Evolutionary conservation across 345 rosid genomes (phyloP).

Genomic region (Acer negundo): DNA sequence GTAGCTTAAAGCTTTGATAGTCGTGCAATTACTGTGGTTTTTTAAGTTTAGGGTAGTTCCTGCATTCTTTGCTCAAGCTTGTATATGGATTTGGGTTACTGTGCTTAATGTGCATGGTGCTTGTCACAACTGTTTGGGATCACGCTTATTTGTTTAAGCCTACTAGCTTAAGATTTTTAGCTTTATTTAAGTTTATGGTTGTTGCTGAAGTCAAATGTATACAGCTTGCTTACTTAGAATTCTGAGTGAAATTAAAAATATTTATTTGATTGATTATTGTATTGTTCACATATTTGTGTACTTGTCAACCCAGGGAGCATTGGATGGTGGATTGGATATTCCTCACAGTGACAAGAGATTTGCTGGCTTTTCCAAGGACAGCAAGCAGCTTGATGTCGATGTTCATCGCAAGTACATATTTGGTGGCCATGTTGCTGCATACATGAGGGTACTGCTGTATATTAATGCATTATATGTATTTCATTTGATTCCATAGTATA

Average conservation of each 20-base stretch:
- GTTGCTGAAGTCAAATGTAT: background rate
- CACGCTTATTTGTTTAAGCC: background rate
- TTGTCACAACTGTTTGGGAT: background rate
- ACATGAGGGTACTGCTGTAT: slow-evolving; percentile 60
- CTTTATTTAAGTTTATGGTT: background rate
- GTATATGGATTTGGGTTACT: background rate
- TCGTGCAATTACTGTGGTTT: background rate
- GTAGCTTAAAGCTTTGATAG: slow-evolving; percentile 23
- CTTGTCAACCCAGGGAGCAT: slow-evolving; percentile 58
- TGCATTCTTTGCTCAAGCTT: too few relatives aligned
- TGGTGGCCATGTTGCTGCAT: slow-evolving; percentile 81
- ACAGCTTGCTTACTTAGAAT: background rate
- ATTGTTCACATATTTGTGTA: background rate
- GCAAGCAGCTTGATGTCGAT: slow-evolving; percentile 79
- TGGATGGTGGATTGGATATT: slow-evolving; percentile 89
- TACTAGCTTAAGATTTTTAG: background rate
- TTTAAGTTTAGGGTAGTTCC: background rate
- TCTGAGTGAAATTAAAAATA: background rate
- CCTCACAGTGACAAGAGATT: slow-evolving; percentile 92
- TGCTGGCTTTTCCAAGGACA: slow-evolving; percentile 75
- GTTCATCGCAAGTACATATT: slow-evolving; percentile 76
- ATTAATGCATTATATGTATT: background rate
- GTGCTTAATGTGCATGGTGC: background rate
- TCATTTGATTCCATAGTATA: background rate
- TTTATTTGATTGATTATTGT: background rate